Percentiles rank a stretch among this genome's conserved stretches.
Evolutionary conservation across 768 basidiomycete genomes (phyloP).

Genomic region (Pholiota molesta): DNA sequence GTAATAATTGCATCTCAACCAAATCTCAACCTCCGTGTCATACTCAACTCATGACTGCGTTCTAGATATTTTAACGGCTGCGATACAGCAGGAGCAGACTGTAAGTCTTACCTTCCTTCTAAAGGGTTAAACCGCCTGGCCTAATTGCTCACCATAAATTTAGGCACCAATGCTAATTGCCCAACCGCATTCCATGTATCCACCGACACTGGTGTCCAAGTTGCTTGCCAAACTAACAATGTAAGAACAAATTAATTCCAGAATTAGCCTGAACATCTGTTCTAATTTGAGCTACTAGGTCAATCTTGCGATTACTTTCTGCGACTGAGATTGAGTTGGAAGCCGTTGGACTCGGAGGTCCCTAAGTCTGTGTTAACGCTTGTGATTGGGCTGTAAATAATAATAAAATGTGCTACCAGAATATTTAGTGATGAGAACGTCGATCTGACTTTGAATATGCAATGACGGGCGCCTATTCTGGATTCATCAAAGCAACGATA

Average conservation of each 20-base stretch:
- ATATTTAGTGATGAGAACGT: too few relatives aligned
- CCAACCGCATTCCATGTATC: slow-evolving; percentile 32
- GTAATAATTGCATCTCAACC: slow-evolving; percentile 1
- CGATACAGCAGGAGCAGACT: slow-evolving; percentile 1
- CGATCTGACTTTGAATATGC: too few relatives aligned
- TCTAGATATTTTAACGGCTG: slow-evolving; percentile 7
- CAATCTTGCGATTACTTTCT: slow-evolving; percentile 10
- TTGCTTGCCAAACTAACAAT: slow-evolving; percentile 34
- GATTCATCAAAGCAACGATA: too few relatives aligned
- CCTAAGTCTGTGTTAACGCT: background rate
- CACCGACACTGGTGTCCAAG: slow-evolving; percentile 32
- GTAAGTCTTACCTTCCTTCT: background rate
- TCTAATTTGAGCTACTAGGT: background rate
- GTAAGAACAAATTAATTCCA: slow-evolving; percentile 18
- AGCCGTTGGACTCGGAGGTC: too few relatives aligned
- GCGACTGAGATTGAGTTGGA: background rate
- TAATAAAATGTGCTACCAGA: too few relatives aligned
- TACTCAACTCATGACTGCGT: background rate
- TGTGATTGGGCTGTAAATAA: background rate
- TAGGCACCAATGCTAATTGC: slow-evolving; percentile 33
- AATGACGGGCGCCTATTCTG: too few relatives aligned
- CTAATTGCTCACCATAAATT: too few relatives aligned
- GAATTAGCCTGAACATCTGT: background rate
- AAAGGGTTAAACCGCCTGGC: too few relatives aligned
- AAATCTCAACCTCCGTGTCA: background rate